These are phyloP conservation scores for Saccharum spontaneum DNA, from an alignment of 176 grass and related monocot genomes.

Conservation along the genomic window DNA sequence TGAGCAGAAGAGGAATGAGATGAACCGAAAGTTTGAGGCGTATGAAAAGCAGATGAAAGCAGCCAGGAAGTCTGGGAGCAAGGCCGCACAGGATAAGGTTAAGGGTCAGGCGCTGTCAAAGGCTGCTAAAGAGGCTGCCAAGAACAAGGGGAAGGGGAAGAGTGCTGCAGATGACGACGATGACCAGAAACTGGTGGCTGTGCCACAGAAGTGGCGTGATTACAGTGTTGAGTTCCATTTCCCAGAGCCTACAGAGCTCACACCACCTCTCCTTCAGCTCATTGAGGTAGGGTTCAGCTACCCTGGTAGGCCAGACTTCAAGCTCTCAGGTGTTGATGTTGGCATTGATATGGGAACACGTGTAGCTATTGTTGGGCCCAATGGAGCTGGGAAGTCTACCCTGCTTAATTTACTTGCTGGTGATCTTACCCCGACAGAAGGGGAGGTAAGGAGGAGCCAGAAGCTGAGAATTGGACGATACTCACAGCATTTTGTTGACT, in stretches of 20 bases:
- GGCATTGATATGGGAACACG: slow-evolving; percentile 98
- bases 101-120: slow-evolving; percentile 79
- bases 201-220: slow-evolving; percentile 86
- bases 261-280: slow-evolving; percentile 91
- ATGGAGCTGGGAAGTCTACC: slow-evolving; percentile 95
- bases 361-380: slow-evolving; percentile 93
- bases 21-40: slow-evolving; percentile 78
- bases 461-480: slow-evolving; percentile 92
- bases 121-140: slow-evolving; percentile 76
- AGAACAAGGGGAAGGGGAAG: slow-evolving; percentile 84
- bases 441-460: slow-evolving; percentile 84
- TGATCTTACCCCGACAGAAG: slow-evolving; percentile 76
- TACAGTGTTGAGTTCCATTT: slow-evolving; percentile 97
- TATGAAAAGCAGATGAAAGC: slow-evolving; percentile 91
- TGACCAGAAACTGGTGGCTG: slow-evolving; percentile 53
- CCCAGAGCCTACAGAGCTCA: slow-evolving; percentile 91
- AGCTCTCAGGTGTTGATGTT: slow-evolving; percentile 80
- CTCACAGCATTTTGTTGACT: slow-evolving; percentile 96
- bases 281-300: slow-evolving; percentile 90
- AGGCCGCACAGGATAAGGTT: slow-evolving; percentile 85
- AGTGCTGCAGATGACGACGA: slow-evolving; percentile 56
- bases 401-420: slow-evolving; percentile 94
- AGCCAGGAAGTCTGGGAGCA: slow-evolving; percentile 85
- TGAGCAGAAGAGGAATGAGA: slow-evolving; percentile 94
- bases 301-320: slow-evolving; percentile 77